A percentile compares a stretch with the other conserved stretches of the same genome.
phyloP scores from a whole-genome alignment of 1,139 yeast species.

The Blastobotrys raffinosifermentans region DNA sequence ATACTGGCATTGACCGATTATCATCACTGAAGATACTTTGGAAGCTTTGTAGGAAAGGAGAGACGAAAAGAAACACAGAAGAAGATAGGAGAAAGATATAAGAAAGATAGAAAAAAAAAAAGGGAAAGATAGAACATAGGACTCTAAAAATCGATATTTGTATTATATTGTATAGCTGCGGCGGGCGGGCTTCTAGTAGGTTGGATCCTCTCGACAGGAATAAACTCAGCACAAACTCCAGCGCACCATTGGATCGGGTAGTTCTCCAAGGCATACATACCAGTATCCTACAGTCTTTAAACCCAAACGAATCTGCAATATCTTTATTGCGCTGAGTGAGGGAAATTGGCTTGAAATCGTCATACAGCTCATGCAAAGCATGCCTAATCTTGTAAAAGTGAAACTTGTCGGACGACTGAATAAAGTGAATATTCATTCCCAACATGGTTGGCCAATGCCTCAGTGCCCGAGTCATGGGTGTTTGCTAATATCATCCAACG shows the following conservation, averaged over 20 bases:
- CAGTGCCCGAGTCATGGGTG: slow-evolving; percentile 52
- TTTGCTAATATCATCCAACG: slow-evolving; percentile 45
- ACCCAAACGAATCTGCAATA: slow-evolving; percentile 50
- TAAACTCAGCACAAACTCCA: slow-evolving; percentile 52
- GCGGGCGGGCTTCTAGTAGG: slow-evolving; percentile 29
- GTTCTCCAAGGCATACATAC: slow-evolving; percentile 78
- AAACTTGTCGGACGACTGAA: slow-evolving; percentile 63
- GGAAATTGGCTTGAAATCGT: slow-evolving; percentile 45
- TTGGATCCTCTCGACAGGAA: slow-evolving; percentile 22
- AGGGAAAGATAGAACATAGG: too few relatives aligned
- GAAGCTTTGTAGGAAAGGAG: too few relatives aligned
- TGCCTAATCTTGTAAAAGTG: slow-evolving; percentile 76
- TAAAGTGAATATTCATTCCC: slow-evolving; percentile 66
- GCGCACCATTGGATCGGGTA: slow-evolving; percentile 63
- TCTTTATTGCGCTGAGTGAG: slow-evolving; percentile 45
- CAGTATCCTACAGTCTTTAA: slow-evolving; percentile 60
- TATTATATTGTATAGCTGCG: too few relatives aligned
- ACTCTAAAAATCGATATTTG: too few relatives aligned
- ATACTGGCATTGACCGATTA: slow-evolving; percentile 17
- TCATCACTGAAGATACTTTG: too few relatives aligned
- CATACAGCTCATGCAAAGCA: slow-evolving; percentile 57
- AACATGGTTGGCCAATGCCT: slow-evolving; percentile 44
- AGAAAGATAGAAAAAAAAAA: too few relatives aligned
- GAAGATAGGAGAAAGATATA: too few relatives aligned
- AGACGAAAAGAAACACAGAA: too few relatives aligned